These are phyloP conservation scores for Kingdonia uniflora DNA, from an alignment of 164 flowering plant species.

Conservation along the genomic window DNA sequence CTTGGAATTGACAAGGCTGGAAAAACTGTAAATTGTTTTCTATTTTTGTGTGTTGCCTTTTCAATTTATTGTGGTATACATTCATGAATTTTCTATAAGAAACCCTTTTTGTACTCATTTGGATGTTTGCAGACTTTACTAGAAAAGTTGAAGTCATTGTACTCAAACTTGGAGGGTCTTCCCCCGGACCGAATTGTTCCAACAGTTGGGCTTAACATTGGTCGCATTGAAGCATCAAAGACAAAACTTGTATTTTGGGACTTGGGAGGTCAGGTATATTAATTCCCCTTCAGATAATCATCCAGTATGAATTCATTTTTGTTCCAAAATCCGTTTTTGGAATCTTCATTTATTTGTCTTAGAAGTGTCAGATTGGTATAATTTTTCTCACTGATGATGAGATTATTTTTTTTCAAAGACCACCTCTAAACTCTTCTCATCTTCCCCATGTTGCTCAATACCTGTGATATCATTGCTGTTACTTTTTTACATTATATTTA, in stretches of 20 bases:
- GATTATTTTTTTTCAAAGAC: too few relatives aligned
- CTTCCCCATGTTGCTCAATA: too few relatives aligned
- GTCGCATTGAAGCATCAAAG: constrained; percentile 76
- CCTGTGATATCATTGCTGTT: too few relatives aligned
- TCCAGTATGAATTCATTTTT: too few relatives aligned
- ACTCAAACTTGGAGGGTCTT: constrained; percentile 82
- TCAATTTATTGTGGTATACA: neutral
- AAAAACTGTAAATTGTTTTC: constrained; percentile 60
- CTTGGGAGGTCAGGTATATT: constrained; percentile 91
- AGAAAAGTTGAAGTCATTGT: constrained; percentile 79
- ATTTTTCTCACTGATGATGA: too few relatives aligned
- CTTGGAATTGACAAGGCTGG: constrained; percentile 98
- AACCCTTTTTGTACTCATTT: neutral
- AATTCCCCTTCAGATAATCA: neutral
- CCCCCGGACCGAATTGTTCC: constrained; percentile 97
- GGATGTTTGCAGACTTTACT: constrained; percentile 51
- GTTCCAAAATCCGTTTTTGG: too few relatives aligned
- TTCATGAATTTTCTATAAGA: neutral
- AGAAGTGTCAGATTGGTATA: too few relatives aligned
- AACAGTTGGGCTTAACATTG: constrained; percentile 95
- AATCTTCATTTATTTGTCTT: too few relatives aligned
- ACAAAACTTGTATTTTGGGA: constrained; percentile 95
- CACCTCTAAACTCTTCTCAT: too few relatives aligned
- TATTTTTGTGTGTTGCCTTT: neutral
- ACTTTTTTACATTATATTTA: too few relatives aligned